Percentiles rank a stretch among this genome's conserved stretches.
phyloP scores from a whole-genome alignment of 441 rosid species.

The Erysimum pusillum region DNA sequence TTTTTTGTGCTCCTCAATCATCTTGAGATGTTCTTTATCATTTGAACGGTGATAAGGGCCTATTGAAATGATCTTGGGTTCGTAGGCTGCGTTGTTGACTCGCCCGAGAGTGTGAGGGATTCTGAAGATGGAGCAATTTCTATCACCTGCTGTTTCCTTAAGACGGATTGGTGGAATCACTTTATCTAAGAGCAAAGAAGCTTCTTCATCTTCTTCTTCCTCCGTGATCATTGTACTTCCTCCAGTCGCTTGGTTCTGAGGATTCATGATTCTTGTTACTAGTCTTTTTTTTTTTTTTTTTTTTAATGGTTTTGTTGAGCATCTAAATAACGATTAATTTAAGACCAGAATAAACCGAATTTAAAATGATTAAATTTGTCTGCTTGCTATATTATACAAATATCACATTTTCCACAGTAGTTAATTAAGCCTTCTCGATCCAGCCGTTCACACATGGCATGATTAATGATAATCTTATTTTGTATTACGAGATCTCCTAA shows the following conservation, averaged over 20 bases:
- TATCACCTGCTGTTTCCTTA: slow-evolving; percentile 50
- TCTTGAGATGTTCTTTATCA: slow-evolving; percentile 49
- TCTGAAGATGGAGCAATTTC: slow-evolving; percentile 67
- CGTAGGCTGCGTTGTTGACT: slow-evolving; percentile 52
- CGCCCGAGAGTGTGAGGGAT: slow-evolving; percentile 54
- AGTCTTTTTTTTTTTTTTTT: neutral
- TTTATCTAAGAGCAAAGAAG: neutral
- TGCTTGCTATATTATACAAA: neutral
- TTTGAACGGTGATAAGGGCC: slow-evolving; percentile 60
- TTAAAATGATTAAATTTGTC: neutral
- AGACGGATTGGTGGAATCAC: slow-evolving; percentile 46
- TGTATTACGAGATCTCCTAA: neutral
- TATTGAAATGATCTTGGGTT: slow-evolving; percentile 66
- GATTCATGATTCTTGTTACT: neutral
- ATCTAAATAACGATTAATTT: neutral
- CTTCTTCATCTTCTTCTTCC: neutral
- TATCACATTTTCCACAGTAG: neutral
- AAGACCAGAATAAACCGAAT: neutral
- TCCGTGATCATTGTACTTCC: neutral
- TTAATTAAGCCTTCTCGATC: neutral
- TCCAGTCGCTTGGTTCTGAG: neutral
- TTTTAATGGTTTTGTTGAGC: neutral
- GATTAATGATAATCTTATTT: neutral
- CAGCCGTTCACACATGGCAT: neutral
- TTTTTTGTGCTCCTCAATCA: slow-evolving; percentile 78